These are phyloP conservation scores for Yamadazyma diospyri DNA, from an alignment of 1,139 yeast genomes.

Conservation along the genomic window DNA sequence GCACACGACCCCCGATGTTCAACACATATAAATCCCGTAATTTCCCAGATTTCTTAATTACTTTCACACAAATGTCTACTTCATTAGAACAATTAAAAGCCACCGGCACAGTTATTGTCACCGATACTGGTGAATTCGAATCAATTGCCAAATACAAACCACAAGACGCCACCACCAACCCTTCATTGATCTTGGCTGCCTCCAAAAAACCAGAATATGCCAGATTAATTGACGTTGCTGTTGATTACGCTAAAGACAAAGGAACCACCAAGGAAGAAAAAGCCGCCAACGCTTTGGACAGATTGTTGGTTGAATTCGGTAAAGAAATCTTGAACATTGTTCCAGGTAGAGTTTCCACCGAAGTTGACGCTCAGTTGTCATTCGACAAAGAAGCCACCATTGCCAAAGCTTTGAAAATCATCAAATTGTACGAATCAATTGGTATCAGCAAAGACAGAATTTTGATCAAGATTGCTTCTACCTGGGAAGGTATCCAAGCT, in stretches of 20 bases:
- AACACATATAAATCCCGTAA: not conserved
- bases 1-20: not conserved
- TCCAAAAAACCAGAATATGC: conserved; percentile 88
- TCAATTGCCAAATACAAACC: conserved; percentile 97
- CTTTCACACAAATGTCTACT: too few relatives aligned
- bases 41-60: not conserved
- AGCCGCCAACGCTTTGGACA: conserved; percentile 79
- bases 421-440: conserved; percentile 73
- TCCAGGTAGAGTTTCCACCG: conserved; percentile 99
- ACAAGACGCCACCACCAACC: conserved; percentile 99
- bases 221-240: conserved; percentile 84
- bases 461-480: conserved; percentile 93
- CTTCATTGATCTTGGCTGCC: conserved; percentile 96
- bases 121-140: conserved; percentile 99
- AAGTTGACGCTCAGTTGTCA: conserved; percentile 97
- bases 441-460: conserved; percentile 89
- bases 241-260: conserved; percentile 74
- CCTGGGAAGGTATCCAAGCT: conserved; percentile 99
- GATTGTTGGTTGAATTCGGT: conserved; percentile 94
- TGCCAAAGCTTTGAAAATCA: conserved; percentile 86
- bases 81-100: conserved; percentile 93
- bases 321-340: conserved; percentile 88
- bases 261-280: conserved; percentile 47
- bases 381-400: conserved; percentile 92
- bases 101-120: conserved; percentile 92